Percentiles rank a stretch among this genome's conserved stretches.
These are phyloP conservation scores for Populus hybrid DNA, from an alignment of 441 rosid species.

Conservation along the genomic window DNA sequence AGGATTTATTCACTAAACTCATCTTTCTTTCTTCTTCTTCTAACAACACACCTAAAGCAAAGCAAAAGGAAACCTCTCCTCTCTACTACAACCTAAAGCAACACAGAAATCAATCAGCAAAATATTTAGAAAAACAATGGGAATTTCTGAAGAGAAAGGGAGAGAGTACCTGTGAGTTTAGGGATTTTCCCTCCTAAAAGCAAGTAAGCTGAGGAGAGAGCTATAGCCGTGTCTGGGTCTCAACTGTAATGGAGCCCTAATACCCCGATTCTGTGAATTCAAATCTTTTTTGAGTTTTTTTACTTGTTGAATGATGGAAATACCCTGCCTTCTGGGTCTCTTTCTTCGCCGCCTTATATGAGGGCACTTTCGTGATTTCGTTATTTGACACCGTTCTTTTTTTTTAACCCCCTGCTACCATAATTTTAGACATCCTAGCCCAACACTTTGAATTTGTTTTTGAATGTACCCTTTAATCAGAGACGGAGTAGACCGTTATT, in stretches of 20 bases:
- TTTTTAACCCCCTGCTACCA: too few relatives aligned
- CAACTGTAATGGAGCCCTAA: neutral
- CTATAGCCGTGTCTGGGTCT: too few relatives aligned
- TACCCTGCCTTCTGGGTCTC: neutral
- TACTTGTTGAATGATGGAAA: neutral
- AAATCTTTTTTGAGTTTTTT: neutral
- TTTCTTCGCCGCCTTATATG: neutral
- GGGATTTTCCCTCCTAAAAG: neutral
- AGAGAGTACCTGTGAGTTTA: neutral
- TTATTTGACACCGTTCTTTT: too few relatives aligned
- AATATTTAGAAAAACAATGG: neutral
- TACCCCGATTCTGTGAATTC: neutral
- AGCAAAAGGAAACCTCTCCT: neutral
- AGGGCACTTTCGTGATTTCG: neutral
- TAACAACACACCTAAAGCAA: neutral
- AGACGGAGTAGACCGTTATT: too few relatives aligned
- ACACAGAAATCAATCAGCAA: neutral
- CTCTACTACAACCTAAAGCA: neutral
- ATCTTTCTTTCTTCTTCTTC: conserved; percentile 22
- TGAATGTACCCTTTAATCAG: too few relatives aligned
- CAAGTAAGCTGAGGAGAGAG: neutral
- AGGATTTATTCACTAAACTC: conserved; percentile 51
- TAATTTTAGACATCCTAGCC: too few relatives aligned
- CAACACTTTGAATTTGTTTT: too few relatives aligned
- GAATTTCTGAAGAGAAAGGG: neutral